These are phyloP conservation scores for Arabis alpina DNA, from an alignment of 345 rosid species.

Conservation along the genomic window DNA sequence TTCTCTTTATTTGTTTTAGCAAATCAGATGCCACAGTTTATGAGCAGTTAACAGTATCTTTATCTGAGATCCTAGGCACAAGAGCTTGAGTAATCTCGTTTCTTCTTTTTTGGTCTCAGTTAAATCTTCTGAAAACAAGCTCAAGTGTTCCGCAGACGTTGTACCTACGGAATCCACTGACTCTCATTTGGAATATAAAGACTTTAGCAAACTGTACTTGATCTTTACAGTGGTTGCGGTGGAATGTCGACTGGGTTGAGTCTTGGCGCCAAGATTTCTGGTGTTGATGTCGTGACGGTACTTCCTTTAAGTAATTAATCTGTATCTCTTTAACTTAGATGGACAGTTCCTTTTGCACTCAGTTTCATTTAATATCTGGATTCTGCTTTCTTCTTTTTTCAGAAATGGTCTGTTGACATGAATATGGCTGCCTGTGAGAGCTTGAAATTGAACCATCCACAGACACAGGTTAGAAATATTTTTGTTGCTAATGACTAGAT, in stretches of 20 bases:
- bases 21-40: slow-evolving; percentile 10
- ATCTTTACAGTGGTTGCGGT: slow-evolving; percentile 95
- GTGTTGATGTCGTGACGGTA: slow-evolving; percentile 80
- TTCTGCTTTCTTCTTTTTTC: slow-evolving; percentile 36
- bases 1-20: neutral
- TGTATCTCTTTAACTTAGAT: slow-evolving; percentile 21
- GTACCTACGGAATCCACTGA: slow-evolving; percentile 36
- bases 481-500: slow-evolving; percentile 16
- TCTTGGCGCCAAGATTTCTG: slow-evolving; percentile 83
- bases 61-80: slow-evolving; percentile 30
- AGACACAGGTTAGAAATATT: slow-evolving; percentile 59
- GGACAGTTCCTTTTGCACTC: slow-evolving; percentile 14
- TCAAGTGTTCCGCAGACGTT: slow-evolving; percentile 35
- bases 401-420: slow-evolving; percentile 93
- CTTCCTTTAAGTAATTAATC: slow-evolving; percentile 39
- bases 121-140: slow-evolving; percentile 39
- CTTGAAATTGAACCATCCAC: slow-evolving; percentile 86
- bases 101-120: slow-evolving; percentile 45
- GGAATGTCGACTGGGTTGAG: slow-evolving; percentile 96
- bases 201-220: slow-evolving; percentile 56
- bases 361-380: slow-evolving; percentile 21
- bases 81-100: slow-evolving; percentile 24
- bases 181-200: slow-evolving; percentile 33
- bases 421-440: slow-evolving; percentile 77
- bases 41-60: slow-evolving; percentile 5